Conservation (phyloP, 2,329 filamentous ascomycete genomes). For the Aspergillus novoparasiticus region DNA sequence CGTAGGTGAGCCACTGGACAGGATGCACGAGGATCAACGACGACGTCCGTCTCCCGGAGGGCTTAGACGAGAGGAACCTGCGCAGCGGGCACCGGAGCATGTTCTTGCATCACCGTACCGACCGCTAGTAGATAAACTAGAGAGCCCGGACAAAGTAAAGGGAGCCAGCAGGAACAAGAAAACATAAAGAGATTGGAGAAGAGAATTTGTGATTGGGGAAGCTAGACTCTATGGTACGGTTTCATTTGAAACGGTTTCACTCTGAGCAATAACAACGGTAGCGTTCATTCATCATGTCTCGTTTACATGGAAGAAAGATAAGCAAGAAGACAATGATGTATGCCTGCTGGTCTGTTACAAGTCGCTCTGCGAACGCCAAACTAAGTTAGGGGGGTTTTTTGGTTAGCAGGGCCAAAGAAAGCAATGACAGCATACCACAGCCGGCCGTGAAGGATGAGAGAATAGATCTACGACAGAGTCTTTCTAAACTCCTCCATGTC, state of each 20-base stretch:
- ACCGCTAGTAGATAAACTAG: constrained; percentile 58
- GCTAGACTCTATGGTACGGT: constrained; percentile 9
- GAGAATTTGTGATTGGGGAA: constrained; percentile 6
- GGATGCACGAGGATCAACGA: constrained; percentile 79
- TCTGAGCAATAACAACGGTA: constrained; percentile 3
- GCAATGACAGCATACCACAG: background rate
- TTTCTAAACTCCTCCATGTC: constrained; percentile 5
- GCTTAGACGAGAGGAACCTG: constrained; percentile 38
- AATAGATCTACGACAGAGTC: background rate
- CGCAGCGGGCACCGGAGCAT: constrained; percentile 50
- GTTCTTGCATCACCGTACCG: constrained; percentile 62
- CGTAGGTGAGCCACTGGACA: constrained; percentile 81
- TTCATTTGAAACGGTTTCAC: background rate
- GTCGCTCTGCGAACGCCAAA: background rate
- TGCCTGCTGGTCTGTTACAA: background rate
- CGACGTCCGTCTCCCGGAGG: constrained; percentile 57
- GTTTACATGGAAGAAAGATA: background rate
- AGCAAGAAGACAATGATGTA: constrained; percentile 4
- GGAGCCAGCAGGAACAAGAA: constrained; percentile 38
- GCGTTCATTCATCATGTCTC: constrained; percentile 6
- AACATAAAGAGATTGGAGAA: constrained; percentile 17
- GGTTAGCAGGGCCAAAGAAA: background rate
- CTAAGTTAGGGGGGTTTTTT: background rate
- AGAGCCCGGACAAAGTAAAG: constrained; percentile 35
- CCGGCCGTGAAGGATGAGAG: background rate